Conservation (phyloP, 2,329 filamentous ascomycete species). For the Cordyceps cicadae region DNA sequence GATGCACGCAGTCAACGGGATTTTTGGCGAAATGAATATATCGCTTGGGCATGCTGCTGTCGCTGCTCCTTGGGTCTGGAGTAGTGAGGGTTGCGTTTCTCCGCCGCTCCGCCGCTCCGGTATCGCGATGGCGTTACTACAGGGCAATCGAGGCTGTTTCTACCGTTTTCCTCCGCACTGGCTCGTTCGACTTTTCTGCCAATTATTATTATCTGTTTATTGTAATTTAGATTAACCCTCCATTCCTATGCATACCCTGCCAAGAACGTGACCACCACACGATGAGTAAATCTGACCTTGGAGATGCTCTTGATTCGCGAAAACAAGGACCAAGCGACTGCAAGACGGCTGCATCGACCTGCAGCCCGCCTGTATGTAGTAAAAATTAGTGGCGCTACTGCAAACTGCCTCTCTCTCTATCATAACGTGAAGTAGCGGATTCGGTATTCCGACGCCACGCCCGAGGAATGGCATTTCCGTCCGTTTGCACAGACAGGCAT, state of each 20-base stretch:
- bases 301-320: neutral
- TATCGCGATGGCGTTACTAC: no score
- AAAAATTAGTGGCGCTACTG: neutral
- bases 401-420: neutral
- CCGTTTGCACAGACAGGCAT: no score
- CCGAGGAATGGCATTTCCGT: neutral
- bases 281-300: neutral
- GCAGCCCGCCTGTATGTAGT: no score
- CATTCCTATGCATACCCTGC: neutral
- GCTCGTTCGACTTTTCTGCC: no score
- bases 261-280: neutral
- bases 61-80: no score
- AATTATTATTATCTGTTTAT: neutral
- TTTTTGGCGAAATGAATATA: neutral
- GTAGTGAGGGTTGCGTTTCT: no score
- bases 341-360: no score
- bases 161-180: no score
- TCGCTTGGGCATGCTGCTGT: no score
- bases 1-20: neutral
- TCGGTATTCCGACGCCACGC: neutral
- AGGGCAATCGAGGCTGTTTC: no score
- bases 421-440: neutral
- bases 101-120: no score
- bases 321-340: neutral
- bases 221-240: neutral